phyloP scores from a whole-genome alignment of 345 rosid genomes.

The Passiflora organensis region DNA sequence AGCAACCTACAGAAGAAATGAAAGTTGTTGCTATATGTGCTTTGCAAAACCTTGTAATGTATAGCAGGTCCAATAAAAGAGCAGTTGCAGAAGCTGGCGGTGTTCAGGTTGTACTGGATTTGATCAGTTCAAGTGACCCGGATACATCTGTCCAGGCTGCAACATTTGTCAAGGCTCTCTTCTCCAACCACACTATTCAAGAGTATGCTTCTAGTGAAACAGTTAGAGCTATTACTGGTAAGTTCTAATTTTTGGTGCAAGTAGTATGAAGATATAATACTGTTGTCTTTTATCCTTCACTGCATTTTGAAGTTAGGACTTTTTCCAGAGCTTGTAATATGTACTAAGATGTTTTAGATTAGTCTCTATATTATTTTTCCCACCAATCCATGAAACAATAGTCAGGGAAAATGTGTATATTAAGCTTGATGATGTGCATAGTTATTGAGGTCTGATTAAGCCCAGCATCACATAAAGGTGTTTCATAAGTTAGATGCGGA shows the following conservation, averaged over 20 bases:
- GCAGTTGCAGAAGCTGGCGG: slow-evolving; percentile 99
- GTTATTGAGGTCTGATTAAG: too few relatives aligned
- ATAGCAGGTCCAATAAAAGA: slow-evolving; percentile 92
- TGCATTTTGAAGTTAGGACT: too few relatives aligned
- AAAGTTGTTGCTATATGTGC: slow-evolving; percentile 98
- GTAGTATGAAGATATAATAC: too few relatives aligned
- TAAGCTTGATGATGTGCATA: too few relatives aligned
- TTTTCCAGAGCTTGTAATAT: too few relatives aligned
- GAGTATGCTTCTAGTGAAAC: slow-evolving; percentile 99
- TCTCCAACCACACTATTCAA: slow-evolving; percentile 95
- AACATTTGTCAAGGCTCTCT: slow-evolving; percentile 86
- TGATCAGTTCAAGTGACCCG: slow-evolving; percentile 89
- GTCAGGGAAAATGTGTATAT: too few relatives aligned
- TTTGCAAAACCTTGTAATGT: slow-evolving; percentile 92
- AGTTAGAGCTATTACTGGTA: slow-evolving; percentile 98
- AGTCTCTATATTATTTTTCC: too few relatives aligned
- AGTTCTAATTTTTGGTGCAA: slow-evolving; percentile 10
- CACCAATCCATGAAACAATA: too few relatives aligned
- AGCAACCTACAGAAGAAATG: slow-evolving; percentile 99
- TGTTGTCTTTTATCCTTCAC: too few relatives aligned
- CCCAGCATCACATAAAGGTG: too few relatives aligned
- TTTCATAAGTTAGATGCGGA: too few relatives aligned
- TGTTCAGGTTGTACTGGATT: slow-evolving; percentile 92
- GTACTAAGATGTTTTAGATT: too few relatives aligned
- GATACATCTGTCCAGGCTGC: slow-evolving; percentile 99